Base-by-base conservation (phyloP, 129 eudicot genomes). In the Smallanthus sonchifolius region DNA sequence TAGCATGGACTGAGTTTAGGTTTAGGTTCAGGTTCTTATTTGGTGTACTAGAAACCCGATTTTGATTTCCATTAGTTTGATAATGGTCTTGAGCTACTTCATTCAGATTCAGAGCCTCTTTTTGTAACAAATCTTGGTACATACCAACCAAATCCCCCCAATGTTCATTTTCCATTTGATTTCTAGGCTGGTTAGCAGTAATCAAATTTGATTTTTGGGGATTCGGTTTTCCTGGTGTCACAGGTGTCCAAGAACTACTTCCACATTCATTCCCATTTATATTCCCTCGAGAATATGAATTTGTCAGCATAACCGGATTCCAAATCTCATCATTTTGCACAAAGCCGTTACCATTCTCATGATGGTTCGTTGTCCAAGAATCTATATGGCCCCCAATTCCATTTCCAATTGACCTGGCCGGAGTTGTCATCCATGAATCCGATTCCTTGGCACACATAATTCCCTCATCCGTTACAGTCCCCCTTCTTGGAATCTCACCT, bases 71-170 rank as follows among this genome's bases (percentile, higher is more conserved):
- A 16, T 30, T 10, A 14, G 47, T 16, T 48, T 16, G 72, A 40
- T 55, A 70, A 5, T 54, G 37, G 52, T 34, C 43, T 73, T 86
- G 85, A 62, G 57, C 78, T 47, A 69, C 81, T 30, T 30, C 74
- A 60, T 61, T 77, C 14, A 69, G 40, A 63, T 43, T 48, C 13
- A 69, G 34, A 5, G 74, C 7, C 61, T 79, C 79, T 69, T 77
- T 74, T 59, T 75, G 77, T 75, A 89, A 80, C 48, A 86, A 24
- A 9, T 66, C 81, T 9, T 78, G 75, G 73, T 86, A 89, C 37
- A 86, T 56, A 17, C 88, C 95, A 8, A 89, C 34, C 83, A 86
- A 74, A 13, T 89, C 95, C 44, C 49, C 69, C 89, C 89, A 87
- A 20, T 81, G 75, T 49, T 75, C 85, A 38, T 10, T 65, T 60